These are phyloP conservation scores for Orbilia blumenaviensis DNA, from an alignment of 2,329 filamentous ascomycete species.

Conservation along the genomic window DNA sequence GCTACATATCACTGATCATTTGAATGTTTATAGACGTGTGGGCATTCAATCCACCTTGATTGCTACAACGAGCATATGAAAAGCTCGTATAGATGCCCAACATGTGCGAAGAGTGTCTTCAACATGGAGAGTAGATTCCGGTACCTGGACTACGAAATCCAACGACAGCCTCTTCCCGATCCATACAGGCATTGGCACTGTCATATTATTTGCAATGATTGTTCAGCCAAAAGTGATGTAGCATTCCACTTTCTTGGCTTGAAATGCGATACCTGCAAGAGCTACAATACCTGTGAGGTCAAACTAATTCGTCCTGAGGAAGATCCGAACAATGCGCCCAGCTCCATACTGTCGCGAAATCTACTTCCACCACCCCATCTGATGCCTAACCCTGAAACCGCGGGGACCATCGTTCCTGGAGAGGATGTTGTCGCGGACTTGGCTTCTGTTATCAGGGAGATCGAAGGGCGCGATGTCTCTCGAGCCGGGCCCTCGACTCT, in stretches of 20 bases:
- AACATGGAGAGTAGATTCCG: constrained; percentile 98
- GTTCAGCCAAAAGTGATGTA: constrained; percentile 83
- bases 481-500: background rate
- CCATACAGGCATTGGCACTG: constrained; percentile 83
- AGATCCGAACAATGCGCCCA: constrained; percentile 18
- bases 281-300: constrained; percentile 75
- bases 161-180: constrained; percentile 87
- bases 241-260: constrained; percentile 93
- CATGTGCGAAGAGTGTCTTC: constrained; percentile 94
- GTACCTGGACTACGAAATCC: constrained; percentile 86
- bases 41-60: constrained; percentile 90
- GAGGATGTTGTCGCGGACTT: constrained; percentile 51
- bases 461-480: constrained; percentile 39
- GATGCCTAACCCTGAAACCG: constrained; percentile 49
- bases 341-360: constrained; percentile 26
- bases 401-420: constrained; percentile 31
- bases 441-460: constrained; percentile 45
- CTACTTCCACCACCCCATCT: constrained; percentile 33
- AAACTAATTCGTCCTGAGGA: constrained; percentile 66
- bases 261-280: constrained; percentile 79
- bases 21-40: constrained; percentile 69
- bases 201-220: constrained; percentile 92
- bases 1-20: background rate
- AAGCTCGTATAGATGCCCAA: constrained; percentile 89
- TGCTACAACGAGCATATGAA: constrained; percentile 91